Conservation (phyloP, 2,329 filamentous ascomycete genomes). For the Sordariomycetes sp. region DNA sequence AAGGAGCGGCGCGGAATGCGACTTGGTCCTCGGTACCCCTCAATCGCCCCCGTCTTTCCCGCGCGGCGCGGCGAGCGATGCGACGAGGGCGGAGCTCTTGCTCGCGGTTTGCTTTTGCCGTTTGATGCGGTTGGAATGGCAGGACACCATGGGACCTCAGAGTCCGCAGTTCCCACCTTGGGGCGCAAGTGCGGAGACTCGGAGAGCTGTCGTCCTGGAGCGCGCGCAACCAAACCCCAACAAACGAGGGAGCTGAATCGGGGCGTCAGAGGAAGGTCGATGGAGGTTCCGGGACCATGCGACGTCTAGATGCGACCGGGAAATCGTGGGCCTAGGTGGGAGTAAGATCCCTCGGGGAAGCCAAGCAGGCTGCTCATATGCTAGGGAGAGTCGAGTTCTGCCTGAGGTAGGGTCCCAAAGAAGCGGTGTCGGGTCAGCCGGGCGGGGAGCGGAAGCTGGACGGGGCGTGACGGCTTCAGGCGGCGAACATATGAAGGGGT, state of each 20-base stretch:
- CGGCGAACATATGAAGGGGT: neutral
- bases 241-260: neutral
- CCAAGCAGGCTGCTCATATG: neutral
- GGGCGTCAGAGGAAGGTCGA: neutral
- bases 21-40: constrained; percentile 2
- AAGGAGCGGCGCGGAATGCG: neutral
- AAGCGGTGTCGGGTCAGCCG: neutral
- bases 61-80: neutral
- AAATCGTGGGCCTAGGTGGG: neutral
- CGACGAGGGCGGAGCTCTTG: neutral
- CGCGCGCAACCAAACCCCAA: neutral
- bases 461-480: neutral
- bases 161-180: neutral
- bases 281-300: neutral
- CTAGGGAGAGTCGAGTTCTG: neutral
- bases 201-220: neutral
- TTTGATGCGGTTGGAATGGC: neutral
- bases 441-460: neutral
- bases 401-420: neutral
- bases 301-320: neutral
- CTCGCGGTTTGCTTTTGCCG: neutral
- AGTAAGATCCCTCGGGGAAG: neutral
- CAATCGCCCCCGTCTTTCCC: constrained; percentile 1
- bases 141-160: neutral
- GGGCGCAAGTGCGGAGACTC: neutral